Evolutionary conservation across 2,329 filamentous ascomycete species (phyloP), one percentile per base, ranked within the genome.

Genomic region (Sarocladium kiliense): DNA sequence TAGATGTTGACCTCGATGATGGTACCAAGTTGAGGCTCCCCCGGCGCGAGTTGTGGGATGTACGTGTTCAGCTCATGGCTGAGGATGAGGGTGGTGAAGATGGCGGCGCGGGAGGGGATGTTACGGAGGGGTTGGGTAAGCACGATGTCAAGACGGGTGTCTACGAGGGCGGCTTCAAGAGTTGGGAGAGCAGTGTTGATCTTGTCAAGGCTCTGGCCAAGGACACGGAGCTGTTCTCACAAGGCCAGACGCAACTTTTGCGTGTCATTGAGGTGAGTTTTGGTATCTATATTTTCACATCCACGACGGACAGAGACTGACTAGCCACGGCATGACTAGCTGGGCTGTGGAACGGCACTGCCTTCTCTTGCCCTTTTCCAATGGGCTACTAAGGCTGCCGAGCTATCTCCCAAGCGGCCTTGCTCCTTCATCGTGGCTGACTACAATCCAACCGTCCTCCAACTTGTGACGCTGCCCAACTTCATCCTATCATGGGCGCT

Each of bases 101-200:
- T 41, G 57, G 25, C 81, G 81, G 42, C 74, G 72, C 49, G 66
- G 67, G 36, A 65, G 67, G 26, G 69, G 70, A 41, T 57, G 64
- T 57, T 65, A 70, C 44, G 64, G 70, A 75, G 59, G 78, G 80
- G 1, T 74, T 90, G 34, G 85, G 83, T 37, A 77, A 80, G 58
- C 84, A 88, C 59, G 89, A 94, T 69, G 85, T 94, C 60, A 87
- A 85, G 68, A 88, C 88, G 55, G 89, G 89, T 53, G 82, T 93
- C 57, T 94, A 94, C 70, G 89, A 94, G 71, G 89, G 89, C 56
- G 89, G 89, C 23, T 91, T 93, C 74, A 94, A 94, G 74, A 92
- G 87, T 64, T 94, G 89, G 89, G 89, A 94, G 73, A 92, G 89
- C 71, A 90, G 87, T 57, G 77, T 91, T 54, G 89, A 94, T 66